Conservation (phyloP, 2,329 filamentous ascomycete species). For the Aspergillus pseudoterreus region DNA sequence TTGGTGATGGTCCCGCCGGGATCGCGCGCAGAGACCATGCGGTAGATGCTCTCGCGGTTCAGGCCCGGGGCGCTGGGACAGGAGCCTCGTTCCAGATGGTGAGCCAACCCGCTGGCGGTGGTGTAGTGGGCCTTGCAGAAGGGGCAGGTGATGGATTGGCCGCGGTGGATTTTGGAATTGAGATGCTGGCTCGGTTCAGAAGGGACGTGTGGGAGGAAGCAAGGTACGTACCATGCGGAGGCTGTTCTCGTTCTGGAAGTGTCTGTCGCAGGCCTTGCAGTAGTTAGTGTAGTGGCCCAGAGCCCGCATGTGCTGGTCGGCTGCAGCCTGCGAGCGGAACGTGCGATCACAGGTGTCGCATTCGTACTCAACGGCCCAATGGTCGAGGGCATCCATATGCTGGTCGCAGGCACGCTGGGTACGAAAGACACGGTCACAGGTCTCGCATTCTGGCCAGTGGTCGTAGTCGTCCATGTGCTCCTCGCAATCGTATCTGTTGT, state of each 20-base stretch:
- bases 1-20: conserved; percentile 49
- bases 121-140: conserved; percentile 50
- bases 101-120: conserved; percentile 52
- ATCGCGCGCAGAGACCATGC: conserved; percentile 46
- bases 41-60: conserved; percentile 49
- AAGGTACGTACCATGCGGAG: conserved; percentile 23
- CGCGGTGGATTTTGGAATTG: conserved; percentile 50
- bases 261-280: conserved; percentile 26
- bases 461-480: conserved; percentile 19
- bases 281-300: conserved; percentile 27
- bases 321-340: conserved; percentile 15
- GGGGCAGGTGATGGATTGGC: conserved; percentile 47
- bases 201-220: too few relatives aligned
- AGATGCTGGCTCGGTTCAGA: conserved; percentile 46
- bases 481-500: background rate
- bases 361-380: conserved; percentile 20
- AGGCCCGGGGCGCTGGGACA: conserved; percentile 47
- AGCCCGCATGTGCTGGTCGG: conserved; percentile 24
- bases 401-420: conserved; percentile 20
- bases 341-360: conserved; percentile 27
- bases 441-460: conserved; percentile 30
- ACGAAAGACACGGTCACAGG: conserved; percentile 22
- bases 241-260: conserved; percentile 31
- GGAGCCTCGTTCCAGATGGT: conserved; percentile 56
- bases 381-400: conserved; percentile 29